These are phyloP conservation scores for Talaromyces sp. DNA, from an alignment of 2,329 filamentous ascomycete genomes.

Conservation along the genomic window DNA sequence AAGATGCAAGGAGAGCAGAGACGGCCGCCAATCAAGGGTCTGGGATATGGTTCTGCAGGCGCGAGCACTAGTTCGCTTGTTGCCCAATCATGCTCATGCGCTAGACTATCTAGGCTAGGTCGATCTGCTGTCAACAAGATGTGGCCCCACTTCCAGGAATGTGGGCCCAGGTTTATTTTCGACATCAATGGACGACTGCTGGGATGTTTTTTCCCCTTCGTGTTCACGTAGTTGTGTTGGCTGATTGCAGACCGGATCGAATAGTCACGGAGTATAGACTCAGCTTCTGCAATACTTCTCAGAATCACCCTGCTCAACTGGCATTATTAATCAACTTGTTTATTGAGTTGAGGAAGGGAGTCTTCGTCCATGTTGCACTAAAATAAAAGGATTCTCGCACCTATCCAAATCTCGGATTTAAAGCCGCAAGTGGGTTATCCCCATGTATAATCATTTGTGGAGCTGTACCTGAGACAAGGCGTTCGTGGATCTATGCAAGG, in stretches of 20 bases:
- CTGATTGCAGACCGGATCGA: not conserved
- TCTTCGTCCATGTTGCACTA: not conserved
- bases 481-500: not conserved
- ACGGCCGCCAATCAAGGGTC: not conserved
- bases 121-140: not conserved
- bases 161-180: not conserved
- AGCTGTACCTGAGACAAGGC: not conserved
- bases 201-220: not conserved
- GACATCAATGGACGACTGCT: not conserved
- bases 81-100: not conserved
- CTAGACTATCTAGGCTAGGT: not conserved
- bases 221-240: not conserved
- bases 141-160: not conserved
- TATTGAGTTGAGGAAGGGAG: not conserved
- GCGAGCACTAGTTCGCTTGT: not conserved
- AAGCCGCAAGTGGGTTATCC: not conserved
- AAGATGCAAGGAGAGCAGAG: not conserved
- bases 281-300: not conserved
- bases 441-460: not conserved
- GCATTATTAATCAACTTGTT: too few species aligned
- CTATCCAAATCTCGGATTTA: not conserved
- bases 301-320: not conserved
- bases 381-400: not conserved
- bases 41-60: not conserved
- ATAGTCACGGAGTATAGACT: not conserved